Percentiles rank a stretch among this genome's conserved stretches.
Evolutionary conservation across 169 alveolate genomes (phyloP).

Genomic region (Plasmodium sp.): DNA sequence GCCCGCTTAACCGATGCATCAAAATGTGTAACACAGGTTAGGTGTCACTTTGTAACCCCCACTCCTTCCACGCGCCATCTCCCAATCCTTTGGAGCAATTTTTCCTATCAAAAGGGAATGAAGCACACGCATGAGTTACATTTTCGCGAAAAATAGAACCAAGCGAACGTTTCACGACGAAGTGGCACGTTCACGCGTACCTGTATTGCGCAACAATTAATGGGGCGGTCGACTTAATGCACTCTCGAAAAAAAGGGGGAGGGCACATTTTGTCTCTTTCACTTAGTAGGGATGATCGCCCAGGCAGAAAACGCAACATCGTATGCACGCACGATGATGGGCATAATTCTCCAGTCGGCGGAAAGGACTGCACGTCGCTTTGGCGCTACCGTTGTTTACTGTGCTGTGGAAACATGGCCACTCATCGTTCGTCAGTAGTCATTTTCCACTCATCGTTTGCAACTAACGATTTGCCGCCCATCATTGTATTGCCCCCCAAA

Average conservation of each 20-base stretch:
- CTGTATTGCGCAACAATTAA: neutral
- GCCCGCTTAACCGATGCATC: neutral
- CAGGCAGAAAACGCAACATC: neutral
- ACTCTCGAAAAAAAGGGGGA: neutral
- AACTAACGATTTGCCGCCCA: neutral
- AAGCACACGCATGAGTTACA: neutral
- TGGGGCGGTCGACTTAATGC: neutral
- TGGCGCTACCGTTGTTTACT: neutral
- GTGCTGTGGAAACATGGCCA: neutral
- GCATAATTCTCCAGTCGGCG: neutral
- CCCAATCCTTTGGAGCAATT: neutral
- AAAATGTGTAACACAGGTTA: neutral
- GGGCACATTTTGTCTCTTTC: neutral
- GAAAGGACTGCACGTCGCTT: neutral
- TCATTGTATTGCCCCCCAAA: neutral
- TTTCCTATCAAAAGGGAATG: neutral
- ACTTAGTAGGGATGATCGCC: neutral
- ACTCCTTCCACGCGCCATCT: neutral
- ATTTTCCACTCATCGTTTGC: no score
- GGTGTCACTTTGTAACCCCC: neutral
- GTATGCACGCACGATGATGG: neutral
- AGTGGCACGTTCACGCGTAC: neutral
- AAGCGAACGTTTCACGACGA: neutral
- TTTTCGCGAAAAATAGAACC: neutral
- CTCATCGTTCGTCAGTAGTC: neutral